Conservation (phyloP, 1,139 yeast species). For the Spencermartinsiella ligniputridi region DNA sequence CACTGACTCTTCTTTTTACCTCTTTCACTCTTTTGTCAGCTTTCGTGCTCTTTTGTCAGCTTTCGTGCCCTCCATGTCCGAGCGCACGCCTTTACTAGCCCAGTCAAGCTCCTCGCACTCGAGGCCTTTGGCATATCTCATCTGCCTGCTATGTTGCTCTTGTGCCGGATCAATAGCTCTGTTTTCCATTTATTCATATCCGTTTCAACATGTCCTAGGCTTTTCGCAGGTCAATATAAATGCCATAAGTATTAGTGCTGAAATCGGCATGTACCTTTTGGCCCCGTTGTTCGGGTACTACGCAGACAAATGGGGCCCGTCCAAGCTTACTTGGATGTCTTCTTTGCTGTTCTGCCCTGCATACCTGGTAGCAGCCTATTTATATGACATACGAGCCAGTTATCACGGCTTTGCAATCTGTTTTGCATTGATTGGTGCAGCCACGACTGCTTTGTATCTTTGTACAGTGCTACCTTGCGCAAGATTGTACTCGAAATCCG, state of each 20-base stretch:
- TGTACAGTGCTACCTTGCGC: slow-evolving; percentile 80
- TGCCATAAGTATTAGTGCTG: slow-evolving; percentile 67
- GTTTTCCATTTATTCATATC: slow-evolving; percentile 73
- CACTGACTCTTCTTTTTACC: too few relatives aligned
- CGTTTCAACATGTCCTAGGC: slow-evolving; percentile 54
- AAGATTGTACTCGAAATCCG: slow-evolving; percentile 65
- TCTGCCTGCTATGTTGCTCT: slow-evolving; percentile 44
- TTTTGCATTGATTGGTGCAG: slow-evolving; percentile 64
- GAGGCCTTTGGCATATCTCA: background rate
- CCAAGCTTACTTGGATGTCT: slow-evolving; percentile 60
- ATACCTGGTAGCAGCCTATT: slow-evolving; percentile 49
- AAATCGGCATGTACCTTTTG: slow-evolving; percentile 79
- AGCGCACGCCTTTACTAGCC: background rate
- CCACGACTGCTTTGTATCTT: slow-evolving; percentile 77
- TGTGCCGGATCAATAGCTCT: slow-evolving; percentile 78
- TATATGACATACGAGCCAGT: slow-evolving; percentile 13
- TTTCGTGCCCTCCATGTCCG: background rate
- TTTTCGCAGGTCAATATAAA: slow-evolving; percentile 72
- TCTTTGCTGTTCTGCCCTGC: slow-evolving; percentile 68
- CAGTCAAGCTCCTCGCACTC: background rate
- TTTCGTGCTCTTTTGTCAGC: too few relatives aligned
- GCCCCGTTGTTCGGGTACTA: slow-evolving; percentile 78
- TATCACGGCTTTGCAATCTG: slow-evolving; percentile 25
- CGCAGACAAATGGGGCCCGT: slow-evolving; percentile 84
- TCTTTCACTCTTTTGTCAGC: too few relatives aligned